A percentile compares a stretch with the other conserved stretches of the same genome.
These are phyloP conservation scores for Ceriops tagal DNA, from an alignment of 345 rosid species.

Conservation along the genomic window DNA sequence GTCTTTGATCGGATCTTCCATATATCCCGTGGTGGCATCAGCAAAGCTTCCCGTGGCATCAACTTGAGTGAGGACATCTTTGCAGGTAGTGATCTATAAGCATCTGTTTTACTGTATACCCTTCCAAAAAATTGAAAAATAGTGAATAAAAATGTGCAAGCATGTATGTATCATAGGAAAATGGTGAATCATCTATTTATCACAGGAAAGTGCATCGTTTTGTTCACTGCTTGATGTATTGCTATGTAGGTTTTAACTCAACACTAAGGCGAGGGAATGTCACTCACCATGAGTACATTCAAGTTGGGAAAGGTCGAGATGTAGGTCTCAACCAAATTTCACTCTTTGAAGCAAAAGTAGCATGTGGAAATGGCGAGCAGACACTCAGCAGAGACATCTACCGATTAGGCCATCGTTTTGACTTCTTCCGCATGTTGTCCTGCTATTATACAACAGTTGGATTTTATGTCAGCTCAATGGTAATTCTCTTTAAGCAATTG, in stretches of 20 bases:
- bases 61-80: conserved; percentile 97
- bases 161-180: neutral
- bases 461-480: conserved; percentile 87
- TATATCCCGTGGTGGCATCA: conserved; percentile 93
- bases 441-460: conserved; percentile 85
- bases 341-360: conserved; percentile 96
- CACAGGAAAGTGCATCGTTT: neutral
- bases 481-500: conserved; percentile 33
- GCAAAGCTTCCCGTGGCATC: conserved; percentile 94
- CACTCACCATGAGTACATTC: conserved; percentile 98
- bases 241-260: conserved; percentile 76
- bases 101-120: neutral
- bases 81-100: conserved; percentile 60
- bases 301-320: conserved; percentile 99
- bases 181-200: neutral
- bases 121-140: neutral
- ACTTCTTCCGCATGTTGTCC: conserved; percentile 96
- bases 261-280: conserved; percentile 86
- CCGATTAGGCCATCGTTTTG: conserved; percentile 92
- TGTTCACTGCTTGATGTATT: neutral
- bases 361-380: conserved; percentile 98
- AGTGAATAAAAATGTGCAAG: neutral
- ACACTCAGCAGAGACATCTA: conserved; percentile 87
- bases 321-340: conserved; percentile 97
- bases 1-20: conserved; percentile 93